Percentiles rank a stretch among this genome's conserved stretches.
Evolutionary conservation across 257 asterid genomes (phyloP).

Genomic region (Asclepias syriaca): DNA sequence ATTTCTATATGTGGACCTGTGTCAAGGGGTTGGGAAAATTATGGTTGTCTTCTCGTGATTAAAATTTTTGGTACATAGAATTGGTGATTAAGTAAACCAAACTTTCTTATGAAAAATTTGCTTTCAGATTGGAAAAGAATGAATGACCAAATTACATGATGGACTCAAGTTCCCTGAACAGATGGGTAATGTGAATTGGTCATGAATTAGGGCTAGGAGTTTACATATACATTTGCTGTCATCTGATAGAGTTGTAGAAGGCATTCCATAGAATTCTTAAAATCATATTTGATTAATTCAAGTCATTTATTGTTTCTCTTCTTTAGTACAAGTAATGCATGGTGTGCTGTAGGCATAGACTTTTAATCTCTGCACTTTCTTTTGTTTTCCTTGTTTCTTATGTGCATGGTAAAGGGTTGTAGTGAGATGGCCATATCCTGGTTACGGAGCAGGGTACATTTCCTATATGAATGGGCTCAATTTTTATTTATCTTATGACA

Average conservation of each 20-base stretch:
- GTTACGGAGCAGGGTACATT: not conserved
- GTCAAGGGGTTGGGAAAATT: not conserved
- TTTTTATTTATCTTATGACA: not conserved
- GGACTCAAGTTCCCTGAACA: not conserved
- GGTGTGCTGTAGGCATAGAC: not conserved
- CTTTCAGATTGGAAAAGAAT: not conserved
- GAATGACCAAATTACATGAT: not conserved
- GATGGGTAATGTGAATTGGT: not conserved
- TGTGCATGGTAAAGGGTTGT: not conserved
- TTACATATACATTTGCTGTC: not conserved
- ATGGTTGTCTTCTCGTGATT: not conserved
- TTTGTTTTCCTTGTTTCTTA: not conserved
- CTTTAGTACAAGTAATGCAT: not conserved
- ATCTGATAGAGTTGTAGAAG: not conserved
- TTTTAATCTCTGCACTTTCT: not conserved
- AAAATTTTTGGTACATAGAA: not conserved
- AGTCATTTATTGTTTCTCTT: not conserved
- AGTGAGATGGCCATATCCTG: not conserved
- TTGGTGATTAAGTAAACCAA: not conserved
- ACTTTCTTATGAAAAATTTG: not conserved
- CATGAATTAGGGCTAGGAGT: not conserved
- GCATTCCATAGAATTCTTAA: not conserved
- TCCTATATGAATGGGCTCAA: not conserved
- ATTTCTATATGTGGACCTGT: not conserved
- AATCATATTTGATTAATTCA: not conserved